Percentiles rank a stretch among this genome's conserved stretches.
These are phyloP conservation scores for Mycena venus DNA, from an alignment of 768 basidiomycete species.

Conservation along the genomic window DNA sequence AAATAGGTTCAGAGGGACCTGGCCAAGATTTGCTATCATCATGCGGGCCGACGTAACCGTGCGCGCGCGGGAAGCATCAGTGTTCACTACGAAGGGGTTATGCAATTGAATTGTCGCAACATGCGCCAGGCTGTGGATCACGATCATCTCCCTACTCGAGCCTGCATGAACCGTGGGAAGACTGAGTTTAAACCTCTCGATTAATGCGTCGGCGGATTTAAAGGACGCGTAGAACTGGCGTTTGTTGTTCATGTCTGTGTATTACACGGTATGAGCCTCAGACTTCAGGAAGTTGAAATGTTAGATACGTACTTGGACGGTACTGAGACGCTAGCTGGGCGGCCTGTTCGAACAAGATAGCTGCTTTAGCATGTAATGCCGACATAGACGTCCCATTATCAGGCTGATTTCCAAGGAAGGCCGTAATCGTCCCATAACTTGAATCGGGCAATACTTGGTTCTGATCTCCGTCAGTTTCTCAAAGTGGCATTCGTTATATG, in stretches of 20 bases:
- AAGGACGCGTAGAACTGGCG: constrained; percentile 41
- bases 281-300: neutral
- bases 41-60: constrained; percentile 18
- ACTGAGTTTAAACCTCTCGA: constrained; percentile 32
- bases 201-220: constrained; percentile 40
- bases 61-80: constrained; percentile 6
- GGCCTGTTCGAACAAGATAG: too few relatives aligned
- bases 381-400: too few relatives aligned
- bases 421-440: constrained; percentile 19
- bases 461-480: too few relatives aligned
- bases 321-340: constrained; percentile 34
- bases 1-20: constrained; percentile 12
- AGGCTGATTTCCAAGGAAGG: constrained; percentile 12
- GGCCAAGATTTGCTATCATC: constrained; percentile 2
- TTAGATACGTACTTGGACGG: constrained; percentile 32
- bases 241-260: constrained; percentile 35
- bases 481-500: neutral
- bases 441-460: neutral
- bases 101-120: too few relatives aligned
- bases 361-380: too few relatives aligned
- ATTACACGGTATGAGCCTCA: neutral
- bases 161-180: too few relatives aligned
- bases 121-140: too few relatives aligned
- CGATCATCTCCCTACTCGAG: too few relatives aligned
- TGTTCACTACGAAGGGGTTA: constrained; percentile 35